Base-by-base conservation (phyloP, 768 basidiomycete genomes). In the Plicaturopsis crispa region DNA sequence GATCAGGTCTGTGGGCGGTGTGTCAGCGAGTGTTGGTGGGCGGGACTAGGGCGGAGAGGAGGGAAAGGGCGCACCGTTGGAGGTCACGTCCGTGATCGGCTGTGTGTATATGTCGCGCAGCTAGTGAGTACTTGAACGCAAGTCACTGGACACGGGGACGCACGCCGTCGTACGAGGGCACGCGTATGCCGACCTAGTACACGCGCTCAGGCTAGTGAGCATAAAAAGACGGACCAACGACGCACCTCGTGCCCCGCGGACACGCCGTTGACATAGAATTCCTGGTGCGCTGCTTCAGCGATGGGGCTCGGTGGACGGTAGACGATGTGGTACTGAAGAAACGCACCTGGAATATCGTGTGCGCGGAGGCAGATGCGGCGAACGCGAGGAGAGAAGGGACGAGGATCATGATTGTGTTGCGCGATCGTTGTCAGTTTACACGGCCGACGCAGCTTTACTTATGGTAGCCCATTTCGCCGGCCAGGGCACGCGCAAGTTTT, bases 201-300 rank as follows among this genome's bases (percentile, higher is more conserved):
- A 47, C 47, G 4, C 28, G 20, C 14, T 4, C 24, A 28, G 16
- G 24, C 39, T 59, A 33, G 40, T 62, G 61, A 23, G 51, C 52
- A 44, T 66, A 62, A 19, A 57, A 54, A 22, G 49, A 44, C 5
- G 67, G 66, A 1, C 67, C 68, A 13, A 70, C 66, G 36, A 73
- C 62, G 13, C 69, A 53, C 62, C n/a, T 53, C 52, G 36, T 69
- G 64, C 4, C 69, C 70, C 53, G 70, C 63, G 43, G 61, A 61
- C 11, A 66, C 72, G 13, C 73, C 73, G 46, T 76, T 75, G 33
- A 75, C 69, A 42, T 66, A 70, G 24, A 73, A 41, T 53, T 73
- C 61, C 66, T 70, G 38, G 3, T 24, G 7, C 16, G 24, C 12
- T 16, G 16, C 23, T 45, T 46, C 16, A 45, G 31, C 5, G 33